phyloP scores from a whole-genome alignment of 1,139 yeast species.

The Yamadazyma jaroonii region DNA sequence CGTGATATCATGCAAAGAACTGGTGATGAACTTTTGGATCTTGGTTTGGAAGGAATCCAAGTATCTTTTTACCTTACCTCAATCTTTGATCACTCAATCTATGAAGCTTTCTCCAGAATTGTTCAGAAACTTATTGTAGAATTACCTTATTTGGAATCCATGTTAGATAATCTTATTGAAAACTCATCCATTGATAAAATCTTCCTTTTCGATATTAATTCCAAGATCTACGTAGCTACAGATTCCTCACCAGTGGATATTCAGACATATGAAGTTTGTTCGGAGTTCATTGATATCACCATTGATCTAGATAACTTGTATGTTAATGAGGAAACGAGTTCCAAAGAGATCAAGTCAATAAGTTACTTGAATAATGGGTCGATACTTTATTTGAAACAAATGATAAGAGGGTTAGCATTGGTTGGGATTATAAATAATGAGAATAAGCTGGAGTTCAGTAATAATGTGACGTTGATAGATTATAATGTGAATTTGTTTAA shows the following conservation, averaged over 20 bases:
- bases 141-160: slow-evolving; percentile 80
- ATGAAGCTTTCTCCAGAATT: slow-evolving; percentile 91
- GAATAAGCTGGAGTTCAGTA: slow-evolving; percentile 41
- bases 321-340: slow-evolving; percentile 32
- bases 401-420: slow-evolving; percentile 89
- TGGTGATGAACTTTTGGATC: slow-evolving; percentile 86
- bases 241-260: slow-evolving; percentile 95
- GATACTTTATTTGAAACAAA: slow-evolving; percentile 77
- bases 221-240: slow-evolving; percentile 95
- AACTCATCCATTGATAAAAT: slow-evolving; percentile 92
- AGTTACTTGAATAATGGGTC: slow-evolving; percentile 82
- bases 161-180: slow-evolving; percentile 84
- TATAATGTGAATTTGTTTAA: slow-evolving; percentile 84
- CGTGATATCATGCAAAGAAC: slow-evolving; percentile 95
- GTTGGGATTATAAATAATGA: slow-evolving; percentile 79
- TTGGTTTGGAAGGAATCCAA: slow-evolving; percentile 88
- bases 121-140: slow-evolving; percentile 90
- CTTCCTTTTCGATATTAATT: slow-evolving; percentile 84
- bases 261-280: slow-evolving; percentile 93
- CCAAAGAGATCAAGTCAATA: slow-evolving; percentile 55
- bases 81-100: slow-evolving; percentile 91
- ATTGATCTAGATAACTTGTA: slow-evolving; percentile 80
- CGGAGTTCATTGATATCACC: slow-evolving; percentile 93
- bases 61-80: slow-evolving; percentile 89
- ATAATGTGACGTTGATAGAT: slow-evolving; percentile 74